Conservation (phyloP, 176 grass and related monocot species). For the Stipa capillata region DNA sequence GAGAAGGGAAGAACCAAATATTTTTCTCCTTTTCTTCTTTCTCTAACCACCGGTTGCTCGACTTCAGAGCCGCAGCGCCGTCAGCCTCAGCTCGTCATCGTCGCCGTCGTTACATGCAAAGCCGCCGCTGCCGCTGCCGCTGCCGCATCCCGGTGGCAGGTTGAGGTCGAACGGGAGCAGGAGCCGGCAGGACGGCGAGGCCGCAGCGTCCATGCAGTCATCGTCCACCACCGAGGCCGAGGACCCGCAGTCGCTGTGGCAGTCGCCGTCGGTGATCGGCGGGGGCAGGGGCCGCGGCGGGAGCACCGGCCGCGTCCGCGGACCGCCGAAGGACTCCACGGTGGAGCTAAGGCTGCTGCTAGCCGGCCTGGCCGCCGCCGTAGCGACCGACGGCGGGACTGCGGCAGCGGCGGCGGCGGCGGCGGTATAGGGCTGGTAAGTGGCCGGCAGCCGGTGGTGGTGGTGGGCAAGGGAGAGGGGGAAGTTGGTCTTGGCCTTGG, state of each 20-base stretch:
- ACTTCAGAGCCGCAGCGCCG: constrained; percentile 49
- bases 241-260: constrained; percentile 73
- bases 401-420: neutral
- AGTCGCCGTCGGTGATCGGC: constrained; percentile 32
- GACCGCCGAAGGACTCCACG: constrained; percentile 59
- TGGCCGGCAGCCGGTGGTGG: neutral
- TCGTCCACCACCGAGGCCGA: constrained; percentile 66
- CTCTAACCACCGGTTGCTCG: neutral
- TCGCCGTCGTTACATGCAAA: neutral
- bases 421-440: neutral
- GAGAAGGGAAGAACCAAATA: constrained; percentile 60
- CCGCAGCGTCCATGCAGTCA: constrained; percentile 40
- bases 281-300: constrained; percentile 25
- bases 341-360: constrained; percentile 75
- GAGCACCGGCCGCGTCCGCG: constrained; percentile 21
- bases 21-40: constrained; percentile 55
- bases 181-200: constrained; percentile 18
- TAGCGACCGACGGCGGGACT: neutral
- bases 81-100: constrained; percentile 43
- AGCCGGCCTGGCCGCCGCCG: constrained; percentile 19
- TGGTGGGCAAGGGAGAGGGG: neutral
- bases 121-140: no score
- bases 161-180: constrained; percentile 62
- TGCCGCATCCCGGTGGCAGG: neutral
- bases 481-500: constrained; percentile 84